Evolutionary conservation across 805 yeast genomes (phyloP).

Genomic region (Saturnispora serradocipensis): DNA sequence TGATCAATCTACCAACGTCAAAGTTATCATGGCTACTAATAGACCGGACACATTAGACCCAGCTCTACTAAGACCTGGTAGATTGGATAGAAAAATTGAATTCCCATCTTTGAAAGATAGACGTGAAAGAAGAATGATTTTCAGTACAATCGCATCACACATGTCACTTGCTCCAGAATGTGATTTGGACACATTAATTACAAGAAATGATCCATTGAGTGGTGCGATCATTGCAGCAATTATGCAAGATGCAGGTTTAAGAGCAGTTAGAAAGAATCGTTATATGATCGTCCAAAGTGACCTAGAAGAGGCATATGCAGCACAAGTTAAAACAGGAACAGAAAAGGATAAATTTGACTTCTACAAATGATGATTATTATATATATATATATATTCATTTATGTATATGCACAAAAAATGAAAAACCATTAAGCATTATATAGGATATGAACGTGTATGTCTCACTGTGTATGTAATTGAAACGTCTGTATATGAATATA

Average conservation of each 20-base stretch:
- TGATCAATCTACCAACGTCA: constrained; percentile 90
- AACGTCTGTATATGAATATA: no score
- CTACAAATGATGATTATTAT: constrained; percentile 52
- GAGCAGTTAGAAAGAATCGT: constrained; percentile 97
- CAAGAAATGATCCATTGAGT: constrained; percentile 92
- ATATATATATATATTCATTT: neutral
- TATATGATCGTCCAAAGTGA: constrained; percentile 94
- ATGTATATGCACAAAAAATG: neutral
- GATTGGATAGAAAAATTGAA: constrained; percentile 96
- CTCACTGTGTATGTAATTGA: neutral
- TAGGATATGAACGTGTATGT: neutral
- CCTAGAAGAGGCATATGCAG: constrained; percentile 93
- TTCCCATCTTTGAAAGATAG: constrained; percentile 94
- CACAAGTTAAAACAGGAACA: constrained; percentile 91
- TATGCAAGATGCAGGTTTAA: constrained; percentile 99
- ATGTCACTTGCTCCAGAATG: constrained; percentile 98
- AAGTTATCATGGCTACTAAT: constrained; percentile 98
- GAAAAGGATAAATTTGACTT: constrained; percentile 97
- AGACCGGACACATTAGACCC: constrained; percentile 99
- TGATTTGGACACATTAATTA: constrained; percentile 87
- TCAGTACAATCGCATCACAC: constrained; percentile 90
- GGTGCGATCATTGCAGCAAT: constrained; percentile 98
- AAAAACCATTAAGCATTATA: no score
- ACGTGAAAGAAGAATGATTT: constrained; percentile 94
- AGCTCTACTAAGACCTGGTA: constrained; percentile 95